Evolutionary conservation across 2,329 filamentous ascomycete genomes (phyloP).

Genomic region (Akanthomyces lecanii): DNA sequence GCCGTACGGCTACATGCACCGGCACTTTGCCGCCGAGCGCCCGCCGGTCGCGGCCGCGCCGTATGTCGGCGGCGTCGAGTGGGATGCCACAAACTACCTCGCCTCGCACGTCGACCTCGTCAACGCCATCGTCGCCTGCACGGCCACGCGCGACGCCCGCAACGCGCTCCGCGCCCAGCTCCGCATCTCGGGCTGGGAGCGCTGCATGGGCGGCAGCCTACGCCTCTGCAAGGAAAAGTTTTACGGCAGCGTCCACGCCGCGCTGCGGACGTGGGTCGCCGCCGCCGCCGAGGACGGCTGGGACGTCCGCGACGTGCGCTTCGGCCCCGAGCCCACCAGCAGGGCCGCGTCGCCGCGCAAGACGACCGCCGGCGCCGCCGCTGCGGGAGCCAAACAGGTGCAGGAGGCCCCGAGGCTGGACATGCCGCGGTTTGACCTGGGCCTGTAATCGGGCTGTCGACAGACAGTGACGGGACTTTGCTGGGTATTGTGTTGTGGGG

Average conservation of each 20-base stretch:
- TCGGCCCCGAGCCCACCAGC: constrained; percentile 52
- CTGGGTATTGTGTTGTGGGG: background rate
- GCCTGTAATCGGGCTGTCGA: constrained; percentile 20
- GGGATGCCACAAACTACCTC: constrained; percentile 97
- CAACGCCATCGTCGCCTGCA: constrained; percentile 82
- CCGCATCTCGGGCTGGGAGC: constrained; percentile 83
- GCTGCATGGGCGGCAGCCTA: constrained; percentile 77
- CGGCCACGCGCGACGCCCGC: constrained; percentile 64
- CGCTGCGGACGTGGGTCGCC: constrained; percentile 82
- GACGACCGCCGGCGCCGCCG: constrained; percentile 24
- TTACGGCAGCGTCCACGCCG: constrained; percentile 87
- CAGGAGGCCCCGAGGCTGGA: constrained; percentile 59
- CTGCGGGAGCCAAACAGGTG: constrained; percentile 40
- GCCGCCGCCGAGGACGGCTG: constrained; percentile 85
- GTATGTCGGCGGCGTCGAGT: constrained; percentile 95
- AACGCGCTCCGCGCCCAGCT: constrained; percentile 76
- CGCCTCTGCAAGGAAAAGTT: constrained; percentile 97
- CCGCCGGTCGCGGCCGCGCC: constrained; percentile 90
- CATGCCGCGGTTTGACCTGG: constrained; percentile 53
- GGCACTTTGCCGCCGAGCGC: constrained; percentile 78
- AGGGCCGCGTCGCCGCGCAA: constrained; percentile 29
- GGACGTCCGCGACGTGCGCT: constrained; percentile 76
- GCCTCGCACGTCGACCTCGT: constrained; percentile 88
- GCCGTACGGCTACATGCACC: constrained; percentile 57
- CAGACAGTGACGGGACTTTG: constrained; percentile 19